Evolutionary conservation across 163 green algal genomes (phyloP), one percentile per base, ranked within the genome.

Genomic region (Chlorella variabilis): DNA sequence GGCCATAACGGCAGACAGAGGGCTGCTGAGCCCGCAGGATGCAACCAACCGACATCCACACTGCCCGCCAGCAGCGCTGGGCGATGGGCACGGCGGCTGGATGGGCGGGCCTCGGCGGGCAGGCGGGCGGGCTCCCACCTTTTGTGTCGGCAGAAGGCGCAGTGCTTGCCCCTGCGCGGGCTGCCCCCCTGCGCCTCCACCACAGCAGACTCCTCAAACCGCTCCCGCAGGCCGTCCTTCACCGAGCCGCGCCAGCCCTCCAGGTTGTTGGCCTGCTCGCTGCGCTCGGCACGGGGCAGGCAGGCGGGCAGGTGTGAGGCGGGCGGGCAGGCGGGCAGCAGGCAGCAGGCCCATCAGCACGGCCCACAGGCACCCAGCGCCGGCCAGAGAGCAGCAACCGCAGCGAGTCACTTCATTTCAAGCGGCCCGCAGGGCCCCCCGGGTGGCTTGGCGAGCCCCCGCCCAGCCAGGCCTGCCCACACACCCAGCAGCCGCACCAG

Each of bases 201-300:
- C 70, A 66, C 71, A 5, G 71, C 21, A 33, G 27, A 78, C 23
- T 78, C 49, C 49, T 78, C 23, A 51, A 78, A 66, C 23, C 56
- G 38, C 34, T 54, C 1, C 51, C 13, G 4, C 49, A 78, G 34
- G 33, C 51, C 33, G 6, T 21, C 49, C 36, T 78, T n/a, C n/a
- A n/a, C 71, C 7, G 71, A 29, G 23, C 71, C 49, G 31, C 71
- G 71, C 71, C 71, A 78, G 33, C 71, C 71, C 36, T 68, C 71
- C 49, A 78, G 23, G 49, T 78, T 51, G 71, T 78, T 78, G 54
- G 33, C 33, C 71, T 78, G 49, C 49, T 78, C 49, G 0, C 71
- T 75, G 68, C 68, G 61, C 54, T n/a, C 54, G 25, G 7, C 15
- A 27, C 54, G 9, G n/a, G 29, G 11, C 3, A 9, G 39, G 39